Evolutionary conservation across 2,329 filamentous ascomycete genomes (phyloP).

Genomic region (Zasmidium cellare): DNA sequence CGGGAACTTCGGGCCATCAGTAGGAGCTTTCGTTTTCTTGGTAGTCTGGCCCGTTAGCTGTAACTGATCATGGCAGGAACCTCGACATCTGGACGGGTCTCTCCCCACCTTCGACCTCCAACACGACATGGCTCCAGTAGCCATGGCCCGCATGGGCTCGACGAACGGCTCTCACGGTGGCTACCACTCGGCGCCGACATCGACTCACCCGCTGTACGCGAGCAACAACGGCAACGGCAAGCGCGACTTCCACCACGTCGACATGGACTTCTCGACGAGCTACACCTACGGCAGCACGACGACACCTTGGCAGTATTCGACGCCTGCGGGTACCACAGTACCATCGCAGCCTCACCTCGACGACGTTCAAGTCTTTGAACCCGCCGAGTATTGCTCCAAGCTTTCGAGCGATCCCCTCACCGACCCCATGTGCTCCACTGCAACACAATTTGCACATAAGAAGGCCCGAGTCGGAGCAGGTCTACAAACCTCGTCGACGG

Average conservation of each 20-base stretch:
- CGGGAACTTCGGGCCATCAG: slow-evolving; percentile 15
- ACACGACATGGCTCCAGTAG: slow-evolving; percentile 8
- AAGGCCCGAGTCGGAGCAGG: slow-evolving; percentile 23
- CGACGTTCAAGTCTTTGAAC: slow-evolving; percentile 28
- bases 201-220: slow-evolving; percentile 9
- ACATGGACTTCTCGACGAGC: slow-evolving; percentile 25
- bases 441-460: slow-evolving; percentile 22
- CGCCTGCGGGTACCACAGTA: slow-evolving; percentile 31
- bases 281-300: slow-evolving; percentile 26
- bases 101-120: slow-evolving; percentile 2
- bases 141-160: slow-evolving; percentile 19
- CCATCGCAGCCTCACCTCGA: slow-evolving; percentile 13
- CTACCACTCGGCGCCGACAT: slow-evolving; percentile 11
- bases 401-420: slow-evolving; percentile 24
- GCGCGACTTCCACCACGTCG: slow-evolving; percentile 23
- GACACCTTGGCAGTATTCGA: slow-evolving; percentile 13
- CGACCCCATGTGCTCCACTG: slow-evolving; percentile 12
- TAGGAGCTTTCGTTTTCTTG: slow-evolving; percentile 20
- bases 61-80: slow-evolving; percentile 24
- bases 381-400: slow-evolving; percentile 31
- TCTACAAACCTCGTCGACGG: slow-evolving; percentile 3
- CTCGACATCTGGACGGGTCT: slow-evolving; percentile 12
- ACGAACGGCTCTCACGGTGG: slow-evolving; percentile 11
- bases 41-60: slow-evolving; percentile 13
- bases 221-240: slow-evolving; percentile 26